Conservation (phyloP, 1,284 basidiomycete genomes). For the Naganishia cerealis region DNA sequence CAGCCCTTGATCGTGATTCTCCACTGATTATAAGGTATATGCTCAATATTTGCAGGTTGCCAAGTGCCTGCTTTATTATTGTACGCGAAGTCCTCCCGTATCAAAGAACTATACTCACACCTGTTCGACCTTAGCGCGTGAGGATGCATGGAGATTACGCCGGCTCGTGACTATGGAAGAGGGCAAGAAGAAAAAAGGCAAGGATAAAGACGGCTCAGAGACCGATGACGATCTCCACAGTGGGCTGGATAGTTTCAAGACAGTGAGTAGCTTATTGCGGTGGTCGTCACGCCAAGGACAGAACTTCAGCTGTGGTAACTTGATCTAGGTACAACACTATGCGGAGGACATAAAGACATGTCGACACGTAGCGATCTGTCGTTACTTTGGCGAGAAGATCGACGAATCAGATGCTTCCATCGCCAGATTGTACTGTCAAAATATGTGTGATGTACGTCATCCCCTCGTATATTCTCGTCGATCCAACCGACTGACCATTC, state of each 20-base stretch:
- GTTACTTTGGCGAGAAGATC: conserved; percentile 77
- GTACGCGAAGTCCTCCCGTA: conserved; percentile 56
- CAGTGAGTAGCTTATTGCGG: conserved; percentile 55
- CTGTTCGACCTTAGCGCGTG: conserved; percentile 57
- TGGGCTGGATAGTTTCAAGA: conserved; percentile 62
- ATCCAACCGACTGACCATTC: too few species aligned
- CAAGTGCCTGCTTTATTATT: conserved; percentile 78
- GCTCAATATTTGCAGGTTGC: conserved; percentile 60
- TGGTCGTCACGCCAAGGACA: not conserved
- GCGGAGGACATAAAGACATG: conserved; percentile 67
- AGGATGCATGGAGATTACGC: conserved; percentile 65
- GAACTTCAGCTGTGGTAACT: not conserved
- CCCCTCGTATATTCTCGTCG: not conserved
- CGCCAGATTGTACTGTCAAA: conserved; percentile 64
- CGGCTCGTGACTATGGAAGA: conserved; percentile 58
- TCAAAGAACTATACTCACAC: too few species aligned
- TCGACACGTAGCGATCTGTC: conserved; percentile 74
- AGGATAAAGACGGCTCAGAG: conserved; percentile 14
- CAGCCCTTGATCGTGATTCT: not conserved
- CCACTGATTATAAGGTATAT: not conserved
- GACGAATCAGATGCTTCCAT: conserved; percentile 59
- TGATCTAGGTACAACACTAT: conserved; percentile 55
- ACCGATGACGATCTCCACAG: conserved; percentile 37
- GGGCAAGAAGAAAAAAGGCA: conserved; percentile 32
- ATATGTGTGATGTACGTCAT: conserved; percentile 78